Evolutionary conservation across 768 basidiomycete species (phyloP), one percentile per base, ranked within the genome.

Genomic region (Paxillus involutus): DNA sequence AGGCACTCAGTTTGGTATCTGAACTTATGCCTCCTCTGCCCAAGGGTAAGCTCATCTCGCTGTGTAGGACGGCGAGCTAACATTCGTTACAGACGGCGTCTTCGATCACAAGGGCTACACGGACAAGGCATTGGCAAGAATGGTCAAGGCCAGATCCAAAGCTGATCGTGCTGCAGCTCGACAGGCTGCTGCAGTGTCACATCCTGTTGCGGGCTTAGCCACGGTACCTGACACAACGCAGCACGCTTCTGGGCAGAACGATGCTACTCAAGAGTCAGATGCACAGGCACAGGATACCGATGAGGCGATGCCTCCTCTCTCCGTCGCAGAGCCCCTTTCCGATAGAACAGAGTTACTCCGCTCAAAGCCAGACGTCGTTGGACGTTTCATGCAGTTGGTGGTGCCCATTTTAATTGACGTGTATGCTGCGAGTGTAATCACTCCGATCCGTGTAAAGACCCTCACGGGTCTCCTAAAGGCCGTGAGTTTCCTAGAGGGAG

Each of bases 391-490:
- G 82, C 83, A 84, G 44, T 76, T 96, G 33, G 84, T 94, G 63
- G 86, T 98, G 0, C 97, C 97, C 1, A 93, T 97, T 51, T 80
- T 99, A 51, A 87, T 98, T 54, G 97, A 98, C 63, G 95, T 99
- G n/a, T 98, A 98, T 71, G 90, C 95, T n/a, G 96, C 97, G 30
- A 97, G 93, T 68, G 95, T 98, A 26, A 85, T 88, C 46, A 83
- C 87, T 0, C 85, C 91, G 3, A 86, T 98, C 11, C 81, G 97
- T 55, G 83, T 89, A 41, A 95, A 96, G 75, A 92, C 94, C 0
- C 75, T 98, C 57, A 89, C 86, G 0, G 93, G 89, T 1, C 64
- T 98, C 47, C 72, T 97, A 59, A 97, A 98, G 69, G 94, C 96
- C 3, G 84, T 96, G 52, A 89, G 91, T 57, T 98, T 94, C 70